Evolutionary conservation across 352 stramenopile genomes (phyloP).

Genomic region (Phytophthora megakarya): DNA sequence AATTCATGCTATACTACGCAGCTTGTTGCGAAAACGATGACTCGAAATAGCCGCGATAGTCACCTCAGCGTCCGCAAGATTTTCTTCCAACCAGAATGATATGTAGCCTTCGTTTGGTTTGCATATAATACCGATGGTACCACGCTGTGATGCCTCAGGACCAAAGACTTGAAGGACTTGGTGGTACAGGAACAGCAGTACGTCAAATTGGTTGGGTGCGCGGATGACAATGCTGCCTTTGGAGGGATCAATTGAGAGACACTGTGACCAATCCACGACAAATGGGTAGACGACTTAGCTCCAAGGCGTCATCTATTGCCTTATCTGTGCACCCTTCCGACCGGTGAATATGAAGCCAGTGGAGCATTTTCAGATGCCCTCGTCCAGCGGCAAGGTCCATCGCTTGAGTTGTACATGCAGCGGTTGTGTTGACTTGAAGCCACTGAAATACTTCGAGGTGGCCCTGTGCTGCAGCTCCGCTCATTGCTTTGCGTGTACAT

Average conservation of each 20-base stretch:
- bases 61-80: too few relatives aligned
- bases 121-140: too few relatives aligned
- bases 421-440: background rate
- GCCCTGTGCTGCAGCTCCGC: background rate
- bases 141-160: too few relatives aligned
- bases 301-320: conserved; percentile 1
- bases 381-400: conserved; percentile 10
- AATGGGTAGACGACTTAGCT: background rate
- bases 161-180: too few relatives aligned
- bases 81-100: too few relatives aligned
- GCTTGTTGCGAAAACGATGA: too few relatives aligned
- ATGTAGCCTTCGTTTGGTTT: too few relatives aligned
- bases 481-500: background rate
- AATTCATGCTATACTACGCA: too few relatives aligned
- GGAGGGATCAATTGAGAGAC: background rate
- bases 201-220: too few relatives aligned
- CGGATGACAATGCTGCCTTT: too few relatives aligned
- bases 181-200: too few relatives aligned
- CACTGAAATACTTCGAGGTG: conserved; percentile 11
- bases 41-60: too few relatives aligned
- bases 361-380: background rate
- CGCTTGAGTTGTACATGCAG: background rate
- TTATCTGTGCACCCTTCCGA: background rate
- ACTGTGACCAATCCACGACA: background rate
- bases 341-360: conserved; percentile 2